Conservation (phyloP, 805 yeast genomes). For the Soucietia sequanensis region DNA sequence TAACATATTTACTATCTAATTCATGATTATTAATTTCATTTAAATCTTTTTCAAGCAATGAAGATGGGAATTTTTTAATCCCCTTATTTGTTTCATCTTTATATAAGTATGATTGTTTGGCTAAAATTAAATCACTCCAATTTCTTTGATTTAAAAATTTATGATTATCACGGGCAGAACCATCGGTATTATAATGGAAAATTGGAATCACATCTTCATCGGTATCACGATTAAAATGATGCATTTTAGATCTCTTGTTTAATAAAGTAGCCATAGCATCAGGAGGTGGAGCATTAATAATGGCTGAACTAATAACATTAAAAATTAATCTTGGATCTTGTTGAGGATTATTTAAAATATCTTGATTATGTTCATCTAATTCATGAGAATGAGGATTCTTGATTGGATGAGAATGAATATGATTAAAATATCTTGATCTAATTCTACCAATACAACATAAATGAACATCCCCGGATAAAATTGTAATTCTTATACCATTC, state of each 20-base stretch:
- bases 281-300: slow-evolving; percentile 92
- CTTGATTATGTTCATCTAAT: slow-evolving; percentile 35
- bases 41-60: slow-evolving; percentile 6
- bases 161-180: slow-evolving; percentile 43
- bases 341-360: slow-evolving; percentile 51
- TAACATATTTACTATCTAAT: slow-evolving; percentile 31
- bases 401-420: slow-evolving; percentile 34
- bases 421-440: slow-evolving; percentile 51
- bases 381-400: slow-evolving; percentile 22
- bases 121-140: slow-evolving; percentile 68
- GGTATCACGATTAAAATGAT: slow-evolving; percentile 61
- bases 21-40: slow-evolving; percentile 7
- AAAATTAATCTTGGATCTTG: slow-evolving; percentile 73
- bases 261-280: slow-evolving; percentile 75
- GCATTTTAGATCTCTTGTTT: slow-evolving; percentile 64
- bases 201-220: slow-evolving; percentile 82
- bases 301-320: slow-evolving; percentile 87
- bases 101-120: slow-evolving; percentile 29
- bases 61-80: slow-evolving; percentile 33
- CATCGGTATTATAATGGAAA: slow-evolving; percentile 61
- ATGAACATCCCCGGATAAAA: slow-evolving; percentile 93
- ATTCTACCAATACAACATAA: slow-evolving; percentile 81
- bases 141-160: slow-evolving; percentile 66
- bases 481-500: slow-evolving; percentile 71
- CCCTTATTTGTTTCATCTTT: slow-evolving; percentile 17